Percentiles rank a stretch among this genome's conserved stretches.
Evolutionary conservation across 1,284 basidiomycete species (phyloP).

Genomic region (Cutaneotrichosporon arboriforme): DNA sequence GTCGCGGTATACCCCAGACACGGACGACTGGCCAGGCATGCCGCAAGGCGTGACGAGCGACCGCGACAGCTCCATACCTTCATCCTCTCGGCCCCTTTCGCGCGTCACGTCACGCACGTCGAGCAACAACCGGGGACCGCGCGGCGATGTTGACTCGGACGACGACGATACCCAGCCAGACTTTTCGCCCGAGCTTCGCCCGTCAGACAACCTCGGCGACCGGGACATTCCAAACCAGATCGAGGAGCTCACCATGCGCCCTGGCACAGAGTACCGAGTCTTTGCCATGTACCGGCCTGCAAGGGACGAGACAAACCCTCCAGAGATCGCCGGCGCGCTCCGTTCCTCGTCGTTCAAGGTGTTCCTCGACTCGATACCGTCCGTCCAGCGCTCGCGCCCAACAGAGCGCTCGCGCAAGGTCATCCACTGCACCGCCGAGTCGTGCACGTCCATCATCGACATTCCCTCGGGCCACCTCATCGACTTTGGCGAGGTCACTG

Average conservation of each 20-base stretch:
- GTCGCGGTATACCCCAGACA: slow-evolving; percentile 1
- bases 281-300: slow-evolving; percentile 50
- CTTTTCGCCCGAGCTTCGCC: slow-evolving; percentile 1
- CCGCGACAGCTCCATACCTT: slow-evolving; percentile 29
- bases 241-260: slow-evolving; percentile 52
- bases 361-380: slow-evolving; percentile 48
- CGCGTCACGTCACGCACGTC: slow-evolving; percentile 35
- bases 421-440: slow-evolving; percentile 45
- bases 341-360: slow-evolving; percentile 48
- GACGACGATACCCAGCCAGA: slow-evolving; percentile 25
- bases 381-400: slow-evolving; percentile 14
- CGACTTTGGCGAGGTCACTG: slow-evolving; percentile 52
- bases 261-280: slow-evolving; percentile 52
- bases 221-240: slow-evolving; percentile 46
- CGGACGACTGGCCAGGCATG: slow-evolving; percentile 3
- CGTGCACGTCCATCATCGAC: slow-evolving; percentile 51
- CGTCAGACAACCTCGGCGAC: slow-evolving; percentile 18
- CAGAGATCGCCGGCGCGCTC: slow-evolving; percentile 44
- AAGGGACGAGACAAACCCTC: slow-evolving; percentile 35
- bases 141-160: slow-evolving; percentile 29
- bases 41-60: slow-evolving; percentile 1
- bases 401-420: slow-evolving; percentile 17
- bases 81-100: slow-evolving; percentile 38
- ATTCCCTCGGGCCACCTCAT: slow-evolving; percentile 44
- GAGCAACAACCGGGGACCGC: slow-evolving; percentile 24